Evolutionary conservation across 2,329 filamentous ascomycete genomes (phyloP).

Genomic region (Sordariomycetes sp.): DNA sequence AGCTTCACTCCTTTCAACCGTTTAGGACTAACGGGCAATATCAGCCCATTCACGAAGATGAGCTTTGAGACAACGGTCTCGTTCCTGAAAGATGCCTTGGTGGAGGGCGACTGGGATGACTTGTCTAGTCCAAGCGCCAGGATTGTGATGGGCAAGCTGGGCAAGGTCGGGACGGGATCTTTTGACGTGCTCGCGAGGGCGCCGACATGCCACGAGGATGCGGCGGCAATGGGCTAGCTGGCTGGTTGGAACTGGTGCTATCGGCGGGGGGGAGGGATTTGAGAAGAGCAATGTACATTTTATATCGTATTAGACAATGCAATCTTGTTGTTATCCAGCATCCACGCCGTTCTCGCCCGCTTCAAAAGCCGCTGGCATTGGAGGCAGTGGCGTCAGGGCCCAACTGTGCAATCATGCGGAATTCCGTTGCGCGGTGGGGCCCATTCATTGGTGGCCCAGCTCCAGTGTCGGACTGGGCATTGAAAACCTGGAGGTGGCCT

Average conservation of each 20-base stretch:
- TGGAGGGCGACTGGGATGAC: conserved; percentile 85
- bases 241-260: neutral
- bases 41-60: conserved; percentile 96
- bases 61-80: conserved; percentile 96
- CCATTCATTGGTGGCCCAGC: too few species aligned
- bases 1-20: conserved; percentile 88
- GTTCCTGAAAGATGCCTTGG: conserved; percentile 84
- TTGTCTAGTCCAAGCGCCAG: conserved; percentile 75
- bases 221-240: neutral
- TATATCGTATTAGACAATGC: neutral
- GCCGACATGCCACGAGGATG: conserved; percentile 37
- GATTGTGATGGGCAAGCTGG: conserved; percentile 77
- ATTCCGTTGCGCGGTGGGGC: too few species aligned
- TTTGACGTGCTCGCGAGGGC: conserved; percentile 74
- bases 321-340: neutral
- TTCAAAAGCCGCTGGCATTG: neutral
- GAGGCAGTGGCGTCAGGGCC: too few species aligned
- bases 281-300: neutral
- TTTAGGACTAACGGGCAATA: conserved; percentile 73
- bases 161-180: conserved; percentile 76
- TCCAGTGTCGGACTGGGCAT: too few species aligned
- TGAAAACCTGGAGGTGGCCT: too few species aligned
- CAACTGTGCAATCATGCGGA: too few species aligned
- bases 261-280: neutral
- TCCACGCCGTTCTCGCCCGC: neutral